Conservation (phyloP, 257 asterid genomes). For the Lycium ferocissimum region DNA sequence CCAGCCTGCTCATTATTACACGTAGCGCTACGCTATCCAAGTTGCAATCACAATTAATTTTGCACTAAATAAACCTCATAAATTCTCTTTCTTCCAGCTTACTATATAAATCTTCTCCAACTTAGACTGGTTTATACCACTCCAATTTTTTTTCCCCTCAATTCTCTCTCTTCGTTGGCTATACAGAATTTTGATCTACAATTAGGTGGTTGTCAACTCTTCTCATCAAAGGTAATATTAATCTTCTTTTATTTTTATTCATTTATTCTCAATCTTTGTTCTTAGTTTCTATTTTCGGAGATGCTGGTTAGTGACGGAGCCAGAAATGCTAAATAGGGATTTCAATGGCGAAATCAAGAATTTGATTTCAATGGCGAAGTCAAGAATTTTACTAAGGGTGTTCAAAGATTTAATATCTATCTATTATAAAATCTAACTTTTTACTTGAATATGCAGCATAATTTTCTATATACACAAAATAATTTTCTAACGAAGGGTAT, state of each 20-base stretch:
- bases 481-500: no score
- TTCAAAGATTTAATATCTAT: no score
- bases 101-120: not conserved
- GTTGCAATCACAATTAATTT: not conserved
- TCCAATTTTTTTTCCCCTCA: not conserved
- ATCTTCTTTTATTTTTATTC: not conserved
- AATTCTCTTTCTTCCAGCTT: not conserved
- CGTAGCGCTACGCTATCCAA: not conserved
- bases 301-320: not conserved
- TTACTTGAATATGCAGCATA: not conserved
- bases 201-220: not conserved
- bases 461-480: not conserved
- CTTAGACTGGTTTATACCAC: not conserved
- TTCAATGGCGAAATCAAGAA: no score
- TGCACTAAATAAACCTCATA: not conserved
- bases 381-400: no score
- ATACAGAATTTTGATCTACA: not conserved
- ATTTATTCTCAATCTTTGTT: not conserved
- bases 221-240: not conserved
- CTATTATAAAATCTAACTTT: no score
- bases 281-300: not conserved
- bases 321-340: not conserved
- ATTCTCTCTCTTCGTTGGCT: not conserved
- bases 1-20: not conserved
- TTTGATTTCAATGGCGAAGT: no score